Conservation (phyloP, 2,329 filamentous ascomycete species). For the Penicillium nordicum region DNA sequence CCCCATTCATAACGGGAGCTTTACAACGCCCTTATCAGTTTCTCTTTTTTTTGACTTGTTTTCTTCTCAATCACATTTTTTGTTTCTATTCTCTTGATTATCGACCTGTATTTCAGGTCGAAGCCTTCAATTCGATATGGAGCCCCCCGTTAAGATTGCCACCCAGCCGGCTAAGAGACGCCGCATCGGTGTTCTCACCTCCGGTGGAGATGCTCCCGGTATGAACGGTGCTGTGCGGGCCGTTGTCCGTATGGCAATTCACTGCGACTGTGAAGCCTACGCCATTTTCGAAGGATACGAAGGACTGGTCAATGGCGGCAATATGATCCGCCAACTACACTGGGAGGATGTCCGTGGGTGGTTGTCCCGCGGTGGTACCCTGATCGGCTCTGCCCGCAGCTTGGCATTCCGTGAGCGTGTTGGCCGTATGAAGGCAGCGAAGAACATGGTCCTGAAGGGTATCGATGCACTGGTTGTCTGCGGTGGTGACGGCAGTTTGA, state of each 20-base stretch:
- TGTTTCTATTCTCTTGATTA: slow-evolving; percentile 10
- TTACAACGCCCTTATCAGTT: slow-evolving; percentile 7
- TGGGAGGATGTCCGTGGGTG: slow-evolving; percentile 96
- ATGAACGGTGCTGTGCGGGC: slow-evolving; percentile 92
- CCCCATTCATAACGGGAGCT: slow-evolving; percentile 17
- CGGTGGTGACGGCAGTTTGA: slow-evolving; percentile 93
- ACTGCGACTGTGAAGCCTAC: slow-evolving; percentile 75
- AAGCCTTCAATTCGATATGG: slow-evolving; percentile 17
- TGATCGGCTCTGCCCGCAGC: slow-evolving; percentile 93
- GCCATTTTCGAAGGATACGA: slow-evolving; percentile 94
- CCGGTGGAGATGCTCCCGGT: slow-evolving; percentile 87
- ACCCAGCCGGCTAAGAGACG: slow-evolving; percentile 50
- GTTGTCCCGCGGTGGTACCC: slow-evolving; percentile 87
- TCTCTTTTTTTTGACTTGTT: slow-evolving; percentile 8
- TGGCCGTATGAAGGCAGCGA: slow-evolving; percentile 79
- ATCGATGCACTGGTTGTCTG: slow-evolving; percentile 97
- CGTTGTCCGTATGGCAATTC: slow-evolving; percentile 85
- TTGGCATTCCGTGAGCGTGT: slow-evolving; percentile 86
- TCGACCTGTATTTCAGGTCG: slow-evolving; percentile 11
- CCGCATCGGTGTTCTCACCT: slow-evolving; percentile 86
- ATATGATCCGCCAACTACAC: slow-evolving; percentile 80
- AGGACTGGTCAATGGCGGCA: slow-evolving; percentile 82
- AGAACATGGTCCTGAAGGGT: slow-evolving; percentile 88
- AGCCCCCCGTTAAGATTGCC: slow-evolving; percentile 28
- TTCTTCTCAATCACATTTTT: not conserved